These are phyloP conservation scores for Beta macrorhiza DNA, from an alignment of 179 eudicot genomes.

Conservation along the genomic window DNA sequence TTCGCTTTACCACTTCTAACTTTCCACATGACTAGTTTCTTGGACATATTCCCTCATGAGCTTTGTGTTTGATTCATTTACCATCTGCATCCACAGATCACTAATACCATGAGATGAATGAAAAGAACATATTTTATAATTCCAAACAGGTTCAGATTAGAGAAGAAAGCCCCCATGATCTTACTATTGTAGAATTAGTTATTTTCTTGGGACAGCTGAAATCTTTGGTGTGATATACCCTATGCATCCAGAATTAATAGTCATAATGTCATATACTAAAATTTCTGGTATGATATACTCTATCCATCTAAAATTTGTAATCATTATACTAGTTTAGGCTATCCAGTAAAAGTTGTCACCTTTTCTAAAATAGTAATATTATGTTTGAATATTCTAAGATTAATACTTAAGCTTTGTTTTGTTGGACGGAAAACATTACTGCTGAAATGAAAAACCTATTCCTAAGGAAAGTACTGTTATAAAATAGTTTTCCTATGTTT, in stretches of 20 bases:
- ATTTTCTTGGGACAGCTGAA: neutral
- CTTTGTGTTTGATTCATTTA: conserved; percentile 65
- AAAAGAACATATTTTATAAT: neutral
- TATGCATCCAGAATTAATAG: neutral
- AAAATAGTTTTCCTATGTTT: no score
- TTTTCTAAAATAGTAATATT: neutral
- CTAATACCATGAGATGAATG: neutral
- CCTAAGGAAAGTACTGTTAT: no score
- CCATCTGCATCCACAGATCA: conserved; percentile 54
- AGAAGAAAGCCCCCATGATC: neutral
- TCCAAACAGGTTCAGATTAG: neutral
- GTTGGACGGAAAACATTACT: no score
- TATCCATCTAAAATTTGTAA: neutral
- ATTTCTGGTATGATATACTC: neutral
- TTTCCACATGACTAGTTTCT: conserved; percentile 58
- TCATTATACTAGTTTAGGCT: neutral
- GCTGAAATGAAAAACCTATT: no score
- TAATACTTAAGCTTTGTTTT: no score
- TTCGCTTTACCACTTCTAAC: conserved; percentile 28
- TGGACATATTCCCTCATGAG: conserved; percentile 80
- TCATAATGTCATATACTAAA: neutral
- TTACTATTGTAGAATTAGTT: neutral
- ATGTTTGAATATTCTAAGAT: no score
- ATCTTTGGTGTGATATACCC: neutral
- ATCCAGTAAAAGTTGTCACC: neutral